Conservation (phyloP, 108 stramenopile species). For the Pseudonitzschia pungens region DNA sequence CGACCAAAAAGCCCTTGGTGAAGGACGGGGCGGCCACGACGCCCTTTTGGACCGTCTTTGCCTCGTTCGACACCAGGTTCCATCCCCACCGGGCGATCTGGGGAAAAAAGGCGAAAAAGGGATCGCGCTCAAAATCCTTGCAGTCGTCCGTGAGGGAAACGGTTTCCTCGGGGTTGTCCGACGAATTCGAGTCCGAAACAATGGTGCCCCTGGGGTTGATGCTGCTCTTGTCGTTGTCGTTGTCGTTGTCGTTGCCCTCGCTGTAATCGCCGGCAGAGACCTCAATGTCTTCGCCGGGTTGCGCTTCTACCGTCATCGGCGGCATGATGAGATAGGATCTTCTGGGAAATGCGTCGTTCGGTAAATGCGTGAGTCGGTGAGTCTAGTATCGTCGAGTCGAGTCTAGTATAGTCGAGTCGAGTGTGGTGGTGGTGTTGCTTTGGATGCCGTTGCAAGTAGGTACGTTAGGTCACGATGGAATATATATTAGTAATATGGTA, state of each 20-base stretch:
- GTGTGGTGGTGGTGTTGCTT: too few relatives aligned
- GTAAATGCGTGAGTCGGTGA: too few relatives aligned
- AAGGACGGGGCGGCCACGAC: constrained; percentile 23
- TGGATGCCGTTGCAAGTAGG: too few relatives aligned
- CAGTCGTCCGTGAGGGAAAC: neutral
- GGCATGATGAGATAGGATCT: neutral
- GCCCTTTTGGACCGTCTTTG: constrained; percentile 12
- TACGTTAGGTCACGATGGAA: too few relatives aligned
- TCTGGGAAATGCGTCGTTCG: too few relatives aligned
- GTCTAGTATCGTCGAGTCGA: too few relatives aligned
- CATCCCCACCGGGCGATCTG: constrained; percentile 26
- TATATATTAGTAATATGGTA: too few relatives aligned
- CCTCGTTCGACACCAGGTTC: constrained; percentile 28
- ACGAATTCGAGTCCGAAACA: neutral
- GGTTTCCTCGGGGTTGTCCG: neutral
- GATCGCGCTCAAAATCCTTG: constrained; percentile 30
- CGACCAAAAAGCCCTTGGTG: constrained; percentile 22
- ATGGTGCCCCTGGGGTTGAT: neutral
- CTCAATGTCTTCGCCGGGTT: neutral
- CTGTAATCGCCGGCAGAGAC: neutral
- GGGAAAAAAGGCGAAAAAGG: constrained; percentile 52
- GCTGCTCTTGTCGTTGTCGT: neutral
- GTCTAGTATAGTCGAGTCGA: too few relatives aligned
- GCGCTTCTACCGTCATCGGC: neutral
- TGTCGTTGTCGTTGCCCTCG: neutral